phyloP scores from a whole-genome alignment of 495 filamentous ascomycete genomes.

The Jackrogersella multiformis region DNA sequence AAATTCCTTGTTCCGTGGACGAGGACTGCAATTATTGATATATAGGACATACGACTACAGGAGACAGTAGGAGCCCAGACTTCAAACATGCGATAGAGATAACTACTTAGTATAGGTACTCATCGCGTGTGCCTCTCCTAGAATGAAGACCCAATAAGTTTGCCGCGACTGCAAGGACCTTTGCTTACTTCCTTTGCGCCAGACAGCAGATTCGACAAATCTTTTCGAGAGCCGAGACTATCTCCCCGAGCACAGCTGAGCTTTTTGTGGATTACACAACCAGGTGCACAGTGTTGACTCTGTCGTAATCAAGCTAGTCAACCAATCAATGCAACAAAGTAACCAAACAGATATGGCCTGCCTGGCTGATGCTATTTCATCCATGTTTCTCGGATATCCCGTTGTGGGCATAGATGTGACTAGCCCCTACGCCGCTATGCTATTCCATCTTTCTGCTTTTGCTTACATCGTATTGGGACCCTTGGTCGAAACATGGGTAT shows the following conservation, averaged over 20 bases:
- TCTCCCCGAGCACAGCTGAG: not conserved
- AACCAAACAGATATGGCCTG: not conserved
- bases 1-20: not conserved
- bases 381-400: not conserved
- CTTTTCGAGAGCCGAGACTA: not conserved
- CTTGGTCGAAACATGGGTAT: not conserved
- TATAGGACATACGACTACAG: not conserved
- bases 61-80: not conserved
- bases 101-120: constrained; percentile 14
- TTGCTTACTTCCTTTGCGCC: not conserved
- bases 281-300: too few relatives aligned
- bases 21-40: not conserved
- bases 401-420: not conserved
- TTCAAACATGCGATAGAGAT: constrained; percentile 4
- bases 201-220: not conserved
- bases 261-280: not conserved
- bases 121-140: not conserved
- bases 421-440: not conserved
- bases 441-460: not conserved
- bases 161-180: constrained; percentile 7
- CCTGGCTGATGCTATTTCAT: not conserved
- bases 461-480: not conserved
- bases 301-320: too few relatives aligned
- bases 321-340: too few relatives aligned
- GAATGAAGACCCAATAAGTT: not conserved